Percentiles rank a stretch among this genome's conserved stretches.
Evolutionary conservation across 768 basidiomycete species (phyloP).

Genomic region (Lactifluus subvellereus): DNA sequence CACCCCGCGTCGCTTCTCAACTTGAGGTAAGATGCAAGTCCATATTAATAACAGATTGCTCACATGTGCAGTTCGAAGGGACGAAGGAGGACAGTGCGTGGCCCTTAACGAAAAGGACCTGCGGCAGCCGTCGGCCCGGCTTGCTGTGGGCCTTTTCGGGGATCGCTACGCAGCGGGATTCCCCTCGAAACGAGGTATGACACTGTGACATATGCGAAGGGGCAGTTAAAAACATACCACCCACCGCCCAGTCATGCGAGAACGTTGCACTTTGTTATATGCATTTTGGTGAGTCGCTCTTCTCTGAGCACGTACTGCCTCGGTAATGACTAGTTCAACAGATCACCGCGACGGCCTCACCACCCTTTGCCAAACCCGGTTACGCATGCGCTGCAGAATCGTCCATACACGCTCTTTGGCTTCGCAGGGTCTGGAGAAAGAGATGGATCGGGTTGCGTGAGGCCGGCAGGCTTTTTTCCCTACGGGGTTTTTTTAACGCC

Average conservation of each 20-base stretch:
- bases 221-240: not conserved
- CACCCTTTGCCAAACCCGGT: not conserved
- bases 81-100: not conserved
- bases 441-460: not conserved
- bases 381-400: not conserved
- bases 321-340: too few relatives aligned
- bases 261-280: not conserved
- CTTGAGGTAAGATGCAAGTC: not conserved
- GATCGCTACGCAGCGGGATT: not conserved
- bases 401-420: not conserved
- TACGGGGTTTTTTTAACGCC: constrained; percentile 11
- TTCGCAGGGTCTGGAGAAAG: not conserved
- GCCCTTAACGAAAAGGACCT: not conserved
- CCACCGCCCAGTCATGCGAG: not conserved
- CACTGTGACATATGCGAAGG: not conserved
- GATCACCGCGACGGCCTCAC: not conserved
- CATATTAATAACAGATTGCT: not conserved
- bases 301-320: not conserved
- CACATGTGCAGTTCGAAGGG: not conserved
- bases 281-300: not conserved
- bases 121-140: constrained; percentile 3
- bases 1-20: not conserved
- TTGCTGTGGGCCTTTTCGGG: not conserved
- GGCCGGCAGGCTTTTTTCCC: constrained; percentile 9
- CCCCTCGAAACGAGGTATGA: not conserved